Evolutionary conservation across 2,329 filamentous ascomycete genomes (phyloP).

Genomic region (Aspergillus glaucus): DNA sequence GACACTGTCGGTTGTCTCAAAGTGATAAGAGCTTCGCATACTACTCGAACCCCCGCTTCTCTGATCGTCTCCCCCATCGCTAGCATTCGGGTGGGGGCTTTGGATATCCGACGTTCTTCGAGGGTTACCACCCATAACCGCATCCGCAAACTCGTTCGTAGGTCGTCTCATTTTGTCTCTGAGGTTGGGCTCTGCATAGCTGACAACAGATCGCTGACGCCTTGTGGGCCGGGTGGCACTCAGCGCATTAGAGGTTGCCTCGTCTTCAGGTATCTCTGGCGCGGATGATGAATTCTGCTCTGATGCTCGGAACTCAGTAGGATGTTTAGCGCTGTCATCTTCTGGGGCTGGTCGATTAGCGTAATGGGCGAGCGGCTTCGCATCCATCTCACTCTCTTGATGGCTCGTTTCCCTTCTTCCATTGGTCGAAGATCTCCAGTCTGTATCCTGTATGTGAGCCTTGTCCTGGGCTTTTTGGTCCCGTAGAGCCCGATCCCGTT

Average conservation of each 20-base stretch:
- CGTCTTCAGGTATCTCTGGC: not conserved
- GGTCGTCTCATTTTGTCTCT: constrained; percentile 78
- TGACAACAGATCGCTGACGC: constrained; percentile 62
- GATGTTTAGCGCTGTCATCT: not conserved
- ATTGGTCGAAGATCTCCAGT: not conserved
- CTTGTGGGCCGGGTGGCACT: constrained; percentile 58
- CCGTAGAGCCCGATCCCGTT: constrained; percentile 10
- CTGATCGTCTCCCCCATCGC: constrained; percentile 14
- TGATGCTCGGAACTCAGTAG: not conserved
- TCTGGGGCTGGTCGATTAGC: not conserved
- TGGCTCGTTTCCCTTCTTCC: not conserved
- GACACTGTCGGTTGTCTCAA: constrained; percentile 11
- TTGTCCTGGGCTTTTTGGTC: not conserved
- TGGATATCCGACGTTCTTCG: constrained; percentile 43
- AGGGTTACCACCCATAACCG: constrained; percentile 53
- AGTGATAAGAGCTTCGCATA: constrained; percentile 7
- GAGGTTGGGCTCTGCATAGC: constrained; percentile 76
- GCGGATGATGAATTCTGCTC: not conserved
- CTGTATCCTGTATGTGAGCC: not conserved
- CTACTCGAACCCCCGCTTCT: not conserved
- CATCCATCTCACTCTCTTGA: not conserved
- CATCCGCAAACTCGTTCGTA: constrained; percentile 68
- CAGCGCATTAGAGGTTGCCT: constrained; percentile 25
- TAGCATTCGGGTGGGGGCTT: constrained; percentile 39
- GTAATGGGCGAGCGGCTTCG: not conserved